phyloP scores from a whole-genome alignment of 1,284 basidiomycete species.

The Rhodofomes roseus region DNA sequence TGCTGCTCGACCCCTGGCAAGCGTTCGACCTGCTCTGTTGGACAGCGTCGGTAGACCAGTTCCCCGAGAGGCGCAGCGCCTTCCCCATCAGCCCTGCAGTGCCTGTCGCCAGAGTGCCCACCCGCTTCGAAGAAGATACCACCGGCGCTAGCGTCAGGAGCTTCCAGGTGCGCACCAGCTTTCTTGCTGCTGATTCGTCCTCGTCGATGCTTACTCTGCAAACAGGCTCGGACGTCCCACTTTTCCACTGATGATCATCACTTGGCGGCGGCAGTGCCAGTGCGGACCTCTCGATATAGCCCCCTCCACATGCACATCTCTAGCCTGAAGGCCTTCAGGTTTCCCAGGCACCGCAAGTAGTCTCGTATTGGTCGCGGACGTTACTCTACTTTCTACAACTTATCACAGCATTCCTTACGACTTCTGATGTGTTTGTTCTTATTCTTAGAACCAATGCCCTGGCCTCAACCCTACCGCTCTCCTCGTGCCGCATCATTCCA shows the following conservation, averaged over 20 bases:
- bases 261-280: background rate
- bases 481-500: background rate
- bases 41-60: constrained; percentile 5
- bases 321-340: constrained; percentile 3
- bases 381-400: background rate
- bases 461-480: too few relatives aligned
- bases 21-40: constrained; percentile 15
- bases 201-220: background rate
- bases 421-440: background rate
- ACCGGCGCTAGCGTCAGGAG: background rate
- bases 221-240: background rate
- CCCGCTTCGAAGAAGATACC: background rate
- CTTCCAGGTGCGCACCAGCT: constrained; percentile 2
- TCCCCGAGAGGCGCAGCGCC: background rate
- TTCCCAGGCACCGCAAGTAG: constrained; percentile 3
- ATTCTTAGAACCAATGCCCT: background rate
- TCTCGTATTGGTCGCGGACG: background rate
- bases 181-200: background rate
- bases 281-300: background rate
- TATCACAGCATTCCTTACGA: constrained; percentile 4
- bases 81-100: background rate
- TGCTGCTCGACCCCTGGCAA: constrained; percentile 14
- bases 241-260: constrained; percentile 3
- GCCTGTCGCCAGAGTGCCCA: background rate
- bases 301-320: constrained; percentile 1